Percentiles rank a stretch among this genome's conserved stretches.
Conservation (phyloP, 2,329 filamentous ascomycete species). For the Aureobasidium mangrovei region DNA sequence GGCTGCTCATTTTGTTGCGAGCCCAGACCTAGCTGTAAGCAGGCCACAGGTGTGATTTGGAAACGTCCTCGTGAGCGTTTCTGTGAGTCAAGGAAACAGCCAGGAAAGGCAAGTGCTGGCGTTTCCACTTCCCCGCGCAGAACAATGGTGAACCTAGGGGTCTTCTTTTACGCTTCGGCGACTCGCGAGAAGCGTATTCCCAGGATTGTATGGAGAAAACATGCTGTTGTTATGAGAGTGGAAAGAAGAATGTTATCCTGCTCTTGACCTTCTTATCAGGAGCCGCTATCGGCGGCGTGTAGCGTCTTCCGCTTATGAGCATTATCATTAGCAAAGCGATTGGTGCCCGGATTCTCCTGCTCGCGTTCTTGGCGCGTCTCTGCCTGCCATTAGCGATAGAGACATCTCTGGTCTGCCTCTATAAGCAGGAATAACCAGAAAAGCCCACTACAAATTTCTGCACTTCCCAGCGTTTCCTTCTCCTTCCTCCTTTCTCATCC, state of each 20-base stretch:
- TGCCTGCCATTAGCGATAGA: not conserved
- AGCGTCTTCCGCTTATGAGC: not conserved
- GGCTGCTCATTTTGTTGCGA: not conserved
- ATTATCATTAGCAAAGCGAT: slow-evolving; percentile 4
- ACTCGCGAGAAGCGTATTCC: not conserved
- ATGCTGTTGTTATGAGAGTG: not conserved
- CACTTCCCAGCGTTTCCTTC: not conserved
- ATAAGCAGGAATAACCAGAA: slow-evolving; percentile 2
- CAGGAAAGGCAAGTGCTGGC: not conserved
- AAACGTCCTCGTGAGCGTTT: slow-evolving; percentile 3
- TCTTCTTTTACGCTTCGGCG: not conserved
- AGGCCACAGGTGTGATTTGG: not conserved
- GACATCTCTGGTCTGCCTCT: not conserved
- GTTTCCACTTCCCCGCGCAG: not conserved
- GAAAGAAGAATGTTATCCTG: not conserved
- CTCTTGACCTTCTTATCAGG: not conserved
- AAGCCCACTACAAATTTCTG: slow-evolving; percentile 11
- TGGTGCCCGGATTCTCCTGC: not conserved
- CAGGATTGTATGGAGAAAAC: not conserved
- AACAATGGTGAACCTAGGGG: not conserved
- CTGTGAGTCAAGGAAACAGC: slow-evolving; percentile 10
- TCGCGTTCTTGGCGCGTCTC: slow-evolving; percentile 5
- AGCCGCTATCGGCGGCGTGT: slow-evolving; percentile 2
- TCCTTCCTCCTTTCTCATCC: not conserved
- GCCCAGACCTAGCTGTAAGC: not conserved